phyloP scores from a whole-genome alignment of 2,329 filamentous ascomycete species.

The Diplodia mutila region DNA sequence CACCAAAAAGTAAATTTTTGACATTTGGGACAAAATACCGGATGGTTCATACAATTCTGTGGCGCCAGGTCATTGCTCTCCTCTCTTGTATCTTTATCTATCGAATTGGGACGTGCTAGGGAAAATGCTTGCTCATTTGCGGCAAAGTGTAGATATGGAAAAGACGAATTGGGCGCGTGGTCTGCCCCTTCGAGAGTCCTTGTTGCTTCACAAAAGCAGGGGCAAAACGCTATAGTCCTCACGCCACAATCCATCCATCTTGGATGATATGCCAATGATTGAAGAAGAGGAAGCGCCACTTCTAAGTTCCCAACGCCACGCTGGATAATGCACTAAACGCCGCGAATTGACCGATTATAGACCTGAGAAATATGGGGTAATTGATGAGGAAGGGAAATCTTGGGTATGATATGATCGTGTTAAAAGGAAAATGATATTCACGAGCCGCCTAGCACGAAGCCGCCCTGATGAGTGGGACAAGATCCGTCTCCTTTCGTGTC shows the following conservation, averaged over 20 bases:
- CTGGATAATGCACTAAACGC: not conserved
- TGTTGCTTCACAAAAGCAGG: not conserved
- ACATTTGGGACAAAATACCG: no score
- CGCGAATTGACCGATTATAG: not conserved
- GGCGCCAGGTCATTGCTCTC: no score
- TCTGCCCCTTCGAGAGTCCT: not conserved
- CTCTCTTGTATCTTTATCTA: no score
- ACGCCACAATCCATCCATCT: not conserved
- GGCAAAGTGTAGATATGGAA: not conserved
- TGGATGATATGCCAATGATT: not conserved
- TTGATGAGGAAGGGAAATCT: not conserved
- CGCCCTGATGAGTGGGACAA: conserved; percentile 63
- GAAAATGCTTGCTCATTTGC: not conserved
- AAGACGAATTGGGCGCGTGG: not conserved
- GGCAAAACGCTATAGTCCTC: not conserved
- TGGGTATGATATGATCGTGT: not conserved
- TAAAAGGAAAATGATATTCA: not conserved
- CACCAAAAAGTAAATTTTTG: no score
- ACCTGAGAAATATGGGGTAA: not conserved
- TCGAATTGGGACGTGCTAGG: no score
- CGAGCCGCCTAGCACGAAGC: conserved; percentile 5
- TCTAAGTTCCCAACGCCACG: conserved; percentile 10
- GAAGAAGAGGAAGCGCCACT: not conserved
- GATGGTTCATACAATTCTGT: no score
- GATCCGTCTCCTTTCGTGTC: conserved; percentile 57